Base-by-base conservation (phyloP, 345 rosid species). In the Eucalyptus tenuipes region DNA sequence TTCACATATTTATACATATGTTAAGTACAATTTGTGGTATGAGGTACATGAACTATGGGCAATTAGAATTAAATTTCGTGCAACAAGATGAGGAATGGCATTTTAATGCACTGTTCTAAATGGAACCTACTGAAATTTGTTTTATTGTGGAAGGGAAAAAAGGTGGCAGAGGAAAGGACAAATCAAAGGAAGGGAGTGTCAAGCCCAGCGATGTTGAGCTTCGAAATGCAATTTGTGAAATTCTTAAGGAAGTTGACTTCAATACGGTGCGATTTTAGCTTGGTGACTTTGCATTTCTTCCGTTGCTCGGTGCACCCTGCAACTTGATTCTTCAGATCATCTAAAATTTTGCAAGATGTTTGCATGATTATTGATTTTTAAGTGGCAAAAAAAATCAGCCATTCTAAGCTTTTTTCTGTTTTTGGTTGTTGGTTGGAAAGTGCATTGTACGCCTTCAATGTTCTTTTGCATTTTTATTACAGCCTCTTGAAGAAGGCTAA, bases 201-300 rank as follows among this genome's bases (percentile, higher is more conserved):
- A 88, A 44, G 81, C 98, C 95, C 71, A 94, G 91, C 85, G 94
- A 94, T 90, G 91, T 90, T 31, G 96, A 94, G 90, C 94, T 97
- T 47, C 94, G 97, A 91, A 92, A 89, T 90, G 95, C 97, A 59
- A 94, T 94, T 53, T 89, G 95, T 91, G 96, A 94, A 91, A 96
- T 94, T 91, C 95, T 97, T n/a, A 94, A 94, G 90, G 93, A 92
- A 86, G 99, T 97, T 90, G 99, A 97, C 92, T 97, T 97, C 91
- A 95, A 95, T 88, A 97, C 97, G 86, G 99, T 97, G 88, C 90
- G 97, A 90, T 42, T 17, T 66, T 75, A 40, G 15, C 15, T 20
- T 40, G 44, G 81, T 18, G 81, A 71, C 44, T 71, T 71, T 71
- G 81, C 81, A 75, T 20, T 40, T 75, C 84, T 75, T 75, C 84